Evolutionary conservation across 2,329 filamentous ascomycete genomes (phyloP), one percentile per base, ranked within the genome.

Genomic region (Claviceps sp.): DNA sequence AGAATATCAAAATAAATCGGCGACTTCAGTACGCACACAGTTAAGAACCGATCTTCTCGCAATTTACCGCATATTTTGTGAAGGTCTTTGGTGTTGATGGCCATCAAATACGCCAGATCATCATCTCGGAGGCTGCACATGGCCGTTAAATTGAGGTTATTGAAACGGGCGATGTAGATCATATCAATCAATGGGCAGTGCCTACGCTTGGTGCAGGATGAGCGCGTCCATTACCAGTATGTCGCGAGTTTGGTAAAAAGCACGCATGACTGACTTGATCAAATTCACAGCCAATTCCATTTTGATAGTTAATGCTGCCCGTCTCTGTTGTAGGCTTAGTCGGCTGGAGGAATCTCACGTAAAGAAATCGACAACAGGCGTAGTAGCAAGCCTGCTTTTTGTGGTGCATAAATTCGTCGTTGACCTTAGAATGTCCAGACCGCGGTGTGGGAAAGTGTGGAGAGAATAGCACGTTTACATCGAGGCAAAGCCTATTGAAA

Each of bases 21-120:
- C 34, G 14, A 37, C 34, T 44, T 49, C 46, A 58, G 30, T 49
- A 70, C 78, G 58, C 82, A 91, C 79, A 91, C 82, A 59, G 82
- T 79, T 54, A 97, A 73, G 61, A 98, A 82, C 51, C 91, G 85
- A 63, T 94, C 89, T 65, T 95, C 89, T 59, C 82, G 82, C 50
- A 98, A 77, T 61, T 82, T 85, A 54, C 85, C 89, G 66, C 88
- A 91, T 34, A 95, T 79, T 66, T 91, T 94, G 65, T 93, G 89
- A 44, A 97, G 77, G 61, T 94, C 87, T 65, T 98, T 97, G 42
- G 84, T 83, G 65, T 95, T 91, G 70, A 94, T 89, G 56, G 84
- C 84, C 69, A 96, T 84, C 24, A 97, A 74, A 61, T 89, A 84
- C 44, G 87, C 86, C 56, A 98, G 75, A 63, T 98, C 93, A 63